Evolutionary conservation across 208 protist genomes (phyloP).

Genomic region (Leishmania mexicana): DNA sequence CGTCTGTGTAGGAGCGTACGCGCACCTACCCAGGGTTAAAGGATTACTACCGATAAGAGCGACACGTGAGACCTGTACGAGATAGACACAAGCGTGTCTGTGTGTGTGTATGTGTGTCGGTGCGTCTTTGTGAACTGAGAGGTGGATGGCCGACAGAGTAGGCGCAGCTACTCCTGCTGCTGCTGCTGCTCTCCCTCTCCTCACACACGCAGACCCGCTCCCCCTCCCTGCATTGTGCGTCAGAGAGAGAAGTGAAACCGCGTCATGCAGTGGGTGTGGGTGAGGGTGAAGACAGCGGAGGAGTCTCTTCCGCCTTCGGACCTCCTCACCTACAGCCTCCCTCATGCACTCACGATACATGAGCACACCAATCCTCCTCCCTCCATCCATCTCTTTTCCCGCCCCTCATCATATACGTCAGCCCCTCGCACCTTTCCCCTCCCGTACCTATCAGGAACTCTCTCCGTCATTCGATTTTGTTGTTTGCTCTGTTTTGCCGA

Average conservation of each 20-base stretch:
- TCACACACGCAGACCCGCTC: neutral
- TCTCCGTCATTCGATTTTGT: neutral
- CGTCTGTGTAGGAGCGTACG: neutral
- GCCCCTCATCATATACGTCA: neutral
- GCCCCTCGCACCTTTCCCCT: neutral
- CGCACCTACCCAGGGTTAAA: neutral
- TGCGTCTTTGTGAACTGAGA: neutral
- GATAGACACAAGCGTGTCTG: neutral
- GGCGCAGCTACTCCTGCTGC: neutral
- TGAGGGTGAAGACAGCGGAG: neutral
- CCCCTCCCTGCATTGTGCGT: neutral
- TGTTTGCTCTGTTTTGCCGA: neutral
- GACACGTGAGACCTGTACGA: neutral
- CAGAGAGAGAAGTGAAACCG: neutral
- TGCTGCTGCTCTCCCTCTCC: neutral
- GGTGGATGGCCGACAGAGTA: neutral
- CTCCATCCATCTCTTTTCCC: neutral
- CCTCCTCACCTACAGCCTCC: neutral
- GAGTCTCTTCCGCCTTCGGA: neutral
- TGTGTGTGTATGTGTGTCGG: neutral
- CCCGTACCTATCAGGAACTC: neutral
- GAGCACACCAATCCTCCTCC: neutral
- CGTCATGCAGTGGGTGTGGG: neutral
- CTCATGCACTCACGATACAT: neutral
- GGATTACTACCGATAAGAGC: neutral